These are phyloP conservation scores for Podospora pseudocomata DNA, from an alignment of 495 filamentous ascomycete species.

Conservation along the genomic window DNA sequence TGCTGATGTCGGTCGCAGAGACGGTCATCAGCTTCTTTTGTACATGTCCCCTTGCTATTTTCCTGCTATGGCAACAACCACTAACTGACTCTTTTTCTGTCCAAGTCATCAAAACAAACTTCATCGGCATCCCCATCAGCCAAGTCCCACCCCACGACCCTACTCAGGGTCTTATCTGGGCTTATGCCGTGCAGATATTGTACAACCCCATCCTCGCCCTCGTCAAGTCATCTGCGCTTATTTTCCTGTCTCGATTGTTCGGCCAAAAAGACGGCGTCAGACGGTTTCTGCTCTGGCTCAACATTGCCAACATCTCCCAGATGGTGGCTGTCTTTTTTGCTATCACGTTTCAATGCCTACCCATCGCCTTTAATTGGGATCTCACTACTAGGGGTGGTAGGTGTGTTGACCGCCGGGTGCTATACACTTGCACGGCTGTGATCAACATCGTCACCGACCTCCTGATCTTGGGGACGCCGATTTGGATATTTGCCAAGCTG, in stretches of 20 bases:
- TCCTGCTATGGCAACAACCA: neutral
- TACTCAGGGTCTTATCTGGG: slow-evolving; percentile 41
- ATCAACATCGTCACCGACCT: slow-evolving; percentile 53
- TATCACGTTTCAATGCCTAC: slow-evolving; percentile 57
- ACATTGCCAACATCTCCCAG: slow-evolving; percentile 48
- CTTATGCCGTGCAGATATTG: slow-evolving; percentile 56
- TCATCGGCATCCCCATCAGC: slow-evolving; percentile 46
- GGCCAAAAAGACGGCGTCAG: slow-evolving; percentile 46
- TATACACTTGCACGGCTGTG: slow-evolving; percentile 45
- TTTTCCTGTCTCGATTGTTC: slow-evolving; percentile 52
- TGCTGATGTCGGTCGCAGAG: slow-evolving; percentile 44
- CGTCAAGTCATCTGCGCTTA: slow-evolving; percentile 56
- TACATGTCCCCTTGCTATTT: slow-evolving; percentile 20
- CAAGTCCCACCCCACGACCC: slow-evolving; percentile 45
- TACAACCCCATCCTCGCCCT: slow-evolving; percentile 62
- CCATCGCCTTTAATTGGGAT: slow-evolving; percentile 50
- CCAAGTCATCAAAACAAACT: slow-evolving; percentile 51
- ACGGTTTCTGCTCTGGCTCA: slow-evolving; percentile 46
- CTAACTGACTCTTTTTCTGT: neutral
- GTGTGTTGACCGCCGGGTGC: slow-evolving; percentile 47
- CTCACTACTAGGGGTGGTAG: slow-evolving; percentile 35
- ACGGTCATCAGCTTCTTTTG: slow-evolving; percentile 46
- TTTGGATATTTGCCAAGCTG: slow-evolving; percentile 46
- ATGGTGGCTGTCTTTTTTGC: slow-evolving; percentile 55
- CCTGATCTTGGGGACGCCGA: slow-evolving; percentile 46